Percentiles rank a stretch among this genome's conserved stretches.
Evolutionary conservation across 768 basidiomycete species (phyloP).

Genomic region (Pleurotus salmoneostramineus): DNA sequence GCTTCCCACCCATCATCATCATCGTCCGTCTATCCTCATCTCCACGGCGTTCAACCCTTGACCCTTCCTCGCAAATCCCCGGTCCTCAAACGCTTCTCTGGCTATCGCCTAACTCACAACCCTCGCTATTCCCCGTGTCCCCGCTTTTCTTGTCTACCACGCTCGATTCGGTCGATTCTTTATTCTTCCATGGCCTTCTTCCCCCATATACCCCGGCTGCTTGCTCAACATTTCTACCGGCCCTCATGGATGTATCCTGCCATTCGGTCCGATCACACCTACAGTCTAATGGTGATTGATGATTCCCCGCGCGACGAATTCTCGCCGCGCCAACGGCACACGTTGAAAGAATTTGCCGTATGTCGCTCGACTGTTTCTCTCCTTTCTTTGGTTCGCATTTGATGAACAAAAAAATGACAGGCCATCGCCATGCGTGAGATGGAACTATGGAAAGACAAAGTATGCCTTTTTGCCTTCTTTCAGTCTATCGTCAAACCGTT

Average conservation of each 20-base stretch:
- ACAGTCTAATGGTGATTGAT: slow-evolving; percentile 78
- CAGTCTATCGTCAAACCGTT: background rate
- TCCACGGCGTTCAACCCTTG: no score
- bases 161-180: background rate
- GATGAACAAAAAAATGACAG: slow-evolving; percentile 16
- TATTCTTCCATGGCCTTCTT: background rate
- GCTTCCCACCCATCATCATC: no score
- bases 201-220: no score
- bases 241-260: no score
- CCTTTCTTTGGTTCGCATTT: slow-evolving; percentile 10
- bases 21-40: no score
- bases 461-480: slow-evolving; percentile 19
- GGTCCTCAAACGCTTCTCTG: no score
- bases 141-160: background rate
- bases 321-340: slow-evolving; percentile 84
- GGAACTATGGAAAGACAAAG: slow-evolving; percentile 95
- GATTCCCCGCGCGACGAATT: slow-evolving; percentile 82
- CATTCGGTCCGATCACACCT: no score
- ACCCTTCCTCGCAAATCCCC: no score
- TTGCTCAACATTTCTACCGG: no score
- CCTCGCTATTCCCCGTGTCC: no score
- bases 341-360: slow-evolving; percentile 89
- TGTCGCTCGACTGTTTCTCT: no score
- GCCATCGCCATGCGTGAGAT: slow-evolving; percentile 93
- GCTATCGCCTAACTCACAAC: no score